phyloP scores from a whole-genome alignment of 108 stramenopile genomes.

The Epithemia pelagica region DNA sequence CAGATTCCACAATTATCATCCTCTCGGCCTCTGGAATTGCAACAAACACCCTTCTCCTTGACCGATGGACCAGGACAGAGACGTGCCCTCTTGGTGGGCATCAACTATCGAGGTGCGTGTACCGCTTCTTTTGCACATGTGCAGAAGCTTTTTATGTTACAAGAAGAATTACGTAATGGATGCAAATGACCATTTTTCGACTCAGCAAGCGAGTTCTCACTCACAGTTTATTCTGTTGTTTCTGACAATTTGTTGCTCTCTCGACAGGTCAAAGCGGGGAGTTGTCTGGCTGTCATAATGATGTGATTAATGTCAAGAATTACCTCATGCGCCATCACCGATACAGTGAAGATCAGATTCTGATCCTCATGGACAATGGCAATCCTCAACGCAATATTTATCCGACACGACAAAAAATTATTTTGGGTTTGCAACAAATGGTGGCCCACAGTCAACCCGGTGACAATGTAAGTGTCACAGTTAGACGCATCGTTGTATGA shows the following conservation, averaged over 20 bases:
- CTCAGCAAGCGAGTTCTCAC: too few relatives aligned
- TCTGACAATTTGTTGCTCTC: too few relatives aligned
- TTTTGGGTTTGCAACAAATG: conserved; percentile 45
- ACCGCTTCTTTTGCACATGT: too few relatives aligned
- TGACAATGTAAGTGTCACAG: conserved; percentile 26
- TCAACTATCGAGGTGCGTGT: conserved; percentile 34
- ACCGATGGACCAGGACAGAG: conserved; percentile 17
- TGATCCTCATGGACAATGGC: conserved; percentile 70
- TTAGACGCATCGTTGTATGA: too few relatives aligned
- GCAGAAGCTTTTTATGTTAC: too few relatives aligned
- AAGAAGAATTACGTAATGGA: too few relatives aligned
- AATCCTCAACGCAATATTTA: conserved; percentile 24
- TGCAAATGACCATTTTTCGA: too few relatives aligned
- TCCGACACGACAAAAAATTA: conserved; percentile 58
- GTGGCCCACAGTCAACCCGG: conserved; percentile 40
- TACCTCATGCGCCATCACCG: conserved; percentile 82
- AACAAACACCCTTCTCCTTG: conserved; percentile 3
- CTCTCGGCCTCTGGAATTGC: conserved; percentile 21
- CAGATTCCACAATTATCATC: conserved; percentile 24
- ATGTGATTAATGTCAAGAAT: conserved; percentile 59
- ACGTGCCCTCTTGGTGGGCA: conserved; percentile 34
- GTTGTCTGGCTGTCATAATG: conserved; percentile 81
- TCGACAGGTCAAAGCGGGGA: conserved; percentile 43
- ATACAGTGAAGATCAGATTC: conserved; percentile 68
- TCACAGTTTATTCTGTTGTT: too few relatives aligned